A percentile compares a stretch with the other conserved stretches of the same genome.
Conservation (phyloP, 208 protist species). For the Trypanosoma mega region DNA sequence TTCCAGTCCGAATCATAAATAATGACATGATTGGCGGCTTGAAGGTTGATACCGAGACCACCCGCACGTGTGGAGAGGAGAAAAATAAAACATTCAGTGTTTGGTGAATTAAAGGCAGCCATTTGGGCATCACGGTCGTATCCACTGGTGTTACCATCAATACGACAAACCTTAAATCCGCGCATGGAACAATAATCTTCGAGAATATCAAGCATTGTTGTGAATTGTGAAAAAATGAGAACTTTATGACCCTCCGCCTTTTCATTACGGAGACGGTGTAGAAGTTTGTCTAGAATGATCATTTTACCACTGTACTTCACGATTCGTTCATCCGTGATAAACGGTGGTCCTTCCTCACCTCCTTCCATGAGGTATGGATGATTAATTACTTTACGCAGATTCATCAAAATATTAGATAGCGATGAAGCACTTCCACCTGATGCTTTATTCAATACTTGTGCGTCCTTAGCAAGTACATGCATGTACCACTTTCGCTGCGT, state of each 20-base stretch:
- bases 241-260: constrained; percentile 90
- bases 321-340: constrained; percentile 89
- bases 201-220: constrained; percentile 89
- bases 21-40: constrained; percentile 98
- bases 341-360: constrained; percentile 89
- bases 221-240: constrained; percentile 99
- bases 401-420: constrained; percentile 89
- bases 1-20: constrained; percentile 99
- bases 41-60: constrained; percentile 98
- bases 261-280: constrained; percentile 72
- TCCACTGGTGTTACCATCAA: constrained; percentile 90
- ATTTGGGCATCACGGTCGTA: constrained; percentile 92
- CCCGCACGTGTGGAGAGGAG: constrained; percentile 98
- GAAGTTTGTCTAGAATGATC: constrained; percentile 94
- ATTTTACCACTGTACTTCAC: constrained; percentile 94
- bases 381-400: constrained; percentile 93
- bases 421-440: constrained; percentile 45
- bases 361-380: constrained; percentile 97
- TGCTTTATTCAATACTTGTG: constrained; percentile 92
- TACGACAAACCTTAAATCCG: constrained; percentile 81
- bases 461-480: constrained; percentile 94
- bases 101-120: constrained; percentile 92
- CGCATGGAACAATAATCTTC: constrained; percentile 90
- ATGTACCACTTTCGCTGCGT: constrained; percentile 96
- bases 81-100: constrained; percentile 95